A percentile compares a stretch with the other conserved stretches of the same genome.
These are phyloP conservation scores for Collybia nuda DNA, from an alignment of 768 basidiomycete species.

Conservation along the genomic window DNA sequence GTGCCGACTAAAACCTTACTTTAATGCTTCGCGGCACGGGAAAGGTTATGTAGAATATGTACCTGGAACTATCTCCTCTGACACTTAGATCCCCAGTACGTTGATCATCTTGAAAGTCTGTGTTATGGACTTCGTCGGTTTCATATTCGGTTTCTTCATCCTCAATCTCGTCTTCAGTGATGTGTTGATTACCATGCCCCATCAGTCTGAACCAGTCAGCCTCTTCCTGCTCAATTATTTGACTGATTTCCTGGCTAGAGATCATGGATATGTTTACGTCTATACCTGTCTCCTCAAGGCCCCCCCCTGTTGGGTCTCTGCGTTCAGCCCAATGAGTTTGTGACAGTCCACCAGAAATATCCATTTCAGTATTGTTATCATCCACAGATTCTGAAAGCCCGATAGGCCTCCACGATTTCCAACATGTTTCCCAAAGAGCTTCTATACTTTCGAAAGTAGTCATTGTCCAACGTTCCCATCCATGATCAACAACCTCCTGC, in stretches of 20 bases:
- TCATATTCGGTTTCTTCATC: slow-evolving; percentile 14
- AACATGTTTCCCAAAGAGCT: slow-evolving; percentile 73
- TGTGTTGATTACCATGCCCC: slow-evolving; percentile 28
- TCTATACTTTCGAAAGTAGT: slow-evolving; percentile 90
- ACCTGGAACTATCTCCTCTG: too few species aligned
- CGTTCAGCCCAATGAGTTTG: slow-evolving; percentile 5
- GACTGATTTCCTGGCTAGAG: slow-evolving; percentile 46
- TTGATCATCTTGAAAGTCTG: slow-evolving; percentile 27
- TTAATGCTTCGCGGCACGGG: too few species aligned
- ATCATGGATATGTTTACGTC: slow-evolving; percentile 57
- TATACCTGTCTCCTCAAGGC: slow-evolving; percentile 21
- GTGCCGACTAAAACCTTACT: too few species aligned
- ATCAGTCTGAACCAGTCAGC: slow-evolving; percentile 26
- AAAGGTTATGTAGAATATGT: too few species aligned
- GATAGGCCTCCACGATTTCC: slow-evolving; percentile 56
- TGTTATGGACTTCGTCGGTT: slow-evolving; percentile 27
- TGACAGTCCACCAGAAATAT: neutral
- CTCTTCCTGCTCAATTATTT: slow-evolving; percentile 29
- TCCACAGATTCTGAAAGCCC: neutral
- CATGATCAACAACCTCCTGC: slow-evolving; percentile 14
- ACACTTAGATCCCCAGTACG: too few species aligned
- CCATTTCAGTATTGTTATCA: neutral
- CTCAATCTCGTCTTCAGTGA: slow-evolving; percentile 20
- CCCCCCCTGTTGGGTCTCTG: neutral
- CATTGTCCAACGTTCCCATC: slow-evolving; percentile 79